Percentiles rank a stretch among this genome's conserved stretches.
These are phyloP conservation scores for Poteriospumella lacustris DNA, from an alignment of 108 stramenopile species.

Conservation along the genomic window DNA sequence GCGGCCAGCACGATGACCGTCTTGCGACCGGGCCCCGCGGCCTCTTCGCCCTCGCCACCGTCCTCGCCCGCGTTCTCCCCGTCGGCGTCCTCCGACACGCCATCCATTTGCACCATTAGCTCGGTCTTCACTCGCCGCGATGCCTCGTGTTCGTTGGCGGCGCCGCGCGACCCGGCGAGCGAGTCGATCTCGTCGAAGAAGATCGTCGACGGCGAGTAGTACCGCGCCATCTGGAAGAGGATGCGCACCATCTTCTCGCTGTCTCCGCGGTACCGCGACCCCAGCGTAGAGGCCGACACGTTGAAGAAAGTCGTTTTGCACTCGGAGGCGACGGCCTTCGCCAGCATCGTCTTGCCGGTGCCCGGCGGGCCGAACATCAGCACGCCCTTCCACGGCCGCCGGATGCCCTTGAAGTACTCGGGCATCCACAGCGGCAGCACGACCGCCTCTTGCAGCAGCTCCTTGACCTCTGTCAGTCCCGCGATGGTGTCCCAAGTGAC, in stretches of 20 bases:
- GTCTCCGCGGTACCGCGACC: slow-evolving; percentile 55
- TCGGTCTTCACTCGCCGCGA: slow-evolving; percentile 88
- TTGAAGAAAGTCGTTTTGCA: slow-evolving; percentile 76
- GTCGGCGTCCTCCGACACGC: slow-evolving; percentile 51
- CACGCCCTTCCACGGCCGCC: slow-evolving; percentile 69
- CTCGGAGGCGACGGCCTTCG: slow-evolving; percentile 96
- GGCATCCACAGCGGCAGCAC: slow-evolving; percentile 82
- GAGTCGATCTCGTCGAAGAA: slow-evolving; percentile 94
- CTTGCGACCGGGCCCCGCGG: slow-evolving; percentile 27
- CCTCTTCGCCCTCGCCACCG: slow-evolving; percentile 34
- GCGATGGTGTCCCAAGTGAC: slow-evolving; percentile 61
- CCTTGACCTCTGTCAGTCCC: slow-evolving; percentile 72
- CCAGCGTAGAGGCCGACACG: slow-evolving; percentile 58
- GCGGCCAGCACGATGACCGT: slow-evolving; percentile 80
- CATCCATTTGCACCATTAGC: slow-evolving; percentile 90
- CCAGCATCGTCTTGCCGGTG: slow-evolving; percentile 93
- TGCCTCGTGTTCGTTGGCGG: slow-evolving; percentile 73
- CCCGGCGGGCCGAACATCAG: slow-evolving; percentile 73
- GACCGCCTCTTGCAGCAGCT: slow-evolving; percentile 80
- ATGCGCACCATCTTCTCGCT: slow-evolving; percentile 63
- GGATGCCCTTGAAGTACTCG: slow-evolving; percentile 79
- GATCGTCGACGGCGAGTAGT: slow-evolving; percentile 54
- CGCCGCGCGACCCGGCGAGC: slow-evolving; percentile 56
- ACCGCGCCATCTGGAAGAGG: slow-evolving; percentile 51
- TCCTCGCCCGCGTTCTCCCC: slow-evolving; percentile 24